Evolutionary conservation across 2,329 filamentous ascomycete species (phyloP), one percentile per base, ranked within the genome.

Genomic region (Beauveria sp.): DNA sequence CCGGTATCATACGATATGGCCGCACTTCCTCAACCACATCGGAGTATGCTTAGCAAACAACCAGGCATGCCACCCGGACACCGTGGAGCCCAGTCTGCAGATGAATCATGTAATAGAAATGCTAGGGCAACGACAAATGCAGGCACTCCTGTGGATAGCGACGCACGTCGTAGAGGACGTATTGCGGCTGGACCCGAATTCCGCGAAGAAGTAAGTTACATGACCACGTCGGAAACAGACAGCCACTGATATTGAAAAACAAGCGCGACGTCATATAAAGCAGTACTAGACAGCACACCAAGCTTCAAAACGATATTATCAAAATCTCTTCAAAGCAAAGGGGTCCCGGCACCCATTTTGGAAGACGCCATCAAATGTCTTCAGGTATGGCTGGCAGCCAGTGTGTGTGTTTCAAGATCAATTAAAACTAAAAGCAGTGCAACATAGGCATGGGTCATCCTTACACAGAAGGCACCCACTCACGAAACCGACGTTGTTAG

Each of bases 391-490:
- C 71, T 20, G 38, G 63, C 73, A 30, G 22, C n/a, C 14, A 68
- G 68, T 47, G 70, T 68, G 22, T 45, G 2, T 57, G 56, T 51
- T 46, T 51, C 26, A 24, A 65, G 76, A 74, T 64, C 67, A 66
- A 42, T 53, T 22, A 53, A 58, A 42, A 51, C 50, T 22, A 24
- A 58, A 20, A 34, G 20, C 5, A 34, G 28, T n/a, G 46, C 42
- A 63, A 52, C 49, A 60, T 60, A 89, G 86, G 82, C 87, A 5
- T 93, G 89, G 89, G 81, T 91, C 38, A 80, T 85, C 66, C 92
- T 91, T 68, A 86, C 86, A 5, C 88, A 91, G 67, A 81, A 84
- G 40, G 79, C 83, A 30, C 85, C 86, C 55, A 76, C 81, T 3
- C 79, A 81, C 51, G 81, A 82, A 40, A 80, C 80, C 18, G 77